Evolutionary conservation across 352 stramenopile genomes (phyloP), one percentile per base, ranked within the genome.

Genomic region (Blastocystis sp.): DNA sequence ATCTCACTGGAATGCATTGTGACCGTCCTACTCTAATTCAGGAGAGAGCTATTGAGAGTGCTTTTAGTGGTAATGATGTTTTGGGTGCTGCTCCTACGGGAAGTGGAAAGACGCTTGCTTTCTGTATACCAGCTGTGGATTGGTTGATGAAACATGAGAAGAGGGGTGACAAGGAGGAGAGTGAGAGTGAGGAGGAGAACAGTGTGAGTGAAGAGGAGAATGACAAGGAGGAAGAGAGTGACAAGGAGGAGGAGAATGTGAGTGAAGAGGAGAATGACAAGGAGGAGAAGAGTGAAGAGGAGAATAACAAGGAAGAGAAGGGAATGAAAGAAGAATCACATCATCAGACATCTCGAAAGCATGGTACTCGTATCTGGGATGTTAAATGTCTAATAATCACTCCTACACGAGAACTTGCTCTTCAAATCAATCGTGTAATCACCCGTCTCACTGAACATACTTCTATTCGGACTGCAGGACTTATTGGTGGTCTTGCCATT

Each of bases 31-130:
- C 93, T 14, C 89, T 89, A 24, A 95, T 95, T 89, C 93, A 95
- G 88, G 90, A 92, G 52, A 90, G 91, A 63, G 93, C 92, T 35
- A 91, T 95, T 83, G 90, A 91, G 52, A 92, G 92, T 16, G 92
- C 91, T 6, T 75, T 94, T 0, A 80, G 94, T 21, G 93, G 94
- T 80, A 93, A 94, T 78, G 93, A 96, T 80, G 89, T 96, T 27
- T 91, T 96, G 0, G 93, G 93, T 58, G 92, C 93, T 1, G 93
- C 93, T 12, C 93, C 93, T 5, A 96, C 93, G 1, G 93, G 93
- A 43, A 95, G 92, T 0, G 93, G 93, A 88, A 96, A 96, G 89
- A 96, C 93, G 56, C 89, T 96, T 35, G 93, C 93, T 29, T 96
- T 95, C 88, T 92, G 92, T 1, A 86, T 96, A 56, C 93, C 93